phyloP scores from a whole-genome alignment of 495 filamentous ascomycete species.

The Aspergillus hancockii region DNA sequence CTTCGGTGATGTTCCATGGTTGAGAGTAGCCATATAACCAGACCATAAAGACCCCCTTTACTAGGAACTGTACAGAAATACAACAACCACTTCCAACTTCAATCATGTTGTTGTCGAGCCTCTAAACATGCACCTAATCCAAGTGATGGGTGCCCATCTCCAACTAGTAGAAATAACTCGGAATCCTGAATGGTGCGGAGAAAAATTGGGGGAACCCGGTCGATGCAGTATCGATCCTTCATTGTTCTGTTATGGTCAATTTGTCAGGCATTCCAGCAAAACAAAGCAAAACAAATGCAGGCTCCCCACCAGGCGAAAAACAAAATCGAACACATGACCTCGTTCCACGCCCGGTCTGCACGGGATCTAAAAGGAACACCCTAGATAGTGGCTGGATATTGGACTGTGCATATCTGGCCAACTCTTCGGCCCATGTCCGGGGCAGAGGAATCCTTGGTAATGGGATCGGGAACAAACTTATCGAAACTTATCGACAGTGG shows the following conservation, averaged over 20 bases:
- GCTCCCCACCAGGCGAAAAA: not conserved
- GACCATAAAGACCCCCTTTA: not conserved
- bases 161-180: not conserved
- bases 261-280: not conserved
- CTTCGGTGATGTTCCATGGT: not conserved
- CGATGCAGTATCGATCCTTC: not conserved
- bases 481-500: not conserved
- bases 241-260: too few relatives aligned
- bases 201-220: not conserved
- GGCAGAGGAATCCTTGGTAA: not conserved
- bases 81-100: not conserved
- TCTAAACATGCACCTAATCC: too few relatives aligned
- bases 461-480: not conserved
- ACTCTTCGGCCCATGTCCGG: not conserved
- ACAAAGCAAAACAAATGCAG: not conserved
- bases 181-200: not conserved
- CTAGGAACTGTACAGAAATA: not conserved
- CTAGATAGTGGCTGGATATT: not conserved
- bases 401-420: not conserved
- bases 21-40: not conserved
- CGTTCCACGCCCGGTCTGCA: not conserved
- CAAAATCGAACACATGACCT: conserved; percentile 1
- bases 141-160: too few relatives aligned
- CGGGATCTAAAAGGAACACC: not conserved
- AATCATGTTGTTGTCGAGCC: not conserved